Conservation (phyloP, 768 basidiomycete species). For the Phanerochaete sordida region DNA sequence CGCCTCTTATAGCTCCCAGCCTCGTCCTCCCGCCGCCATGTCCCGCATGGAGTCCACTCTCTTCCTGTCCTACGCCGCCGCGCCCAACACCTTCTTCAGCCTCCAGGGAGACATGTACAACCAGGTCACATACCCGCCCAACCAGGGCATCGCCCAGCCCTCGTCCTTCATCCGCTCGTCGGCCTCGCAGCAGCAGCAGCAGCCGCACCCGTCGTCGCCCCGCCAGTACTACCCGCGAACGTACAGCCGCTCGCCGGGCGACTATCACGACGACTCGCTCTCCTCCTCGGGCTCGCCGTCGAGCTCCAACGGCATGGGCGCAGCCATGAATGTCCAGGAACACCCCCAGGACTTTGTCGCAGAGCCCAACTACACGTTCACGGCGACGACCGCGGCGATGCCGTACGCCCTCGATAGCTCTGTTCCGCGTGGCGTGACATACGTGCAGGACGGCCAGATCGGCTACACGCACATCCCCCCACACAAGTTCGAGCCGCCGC, state of each 20-base stretch:
- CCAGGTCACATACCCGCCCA: neutral
- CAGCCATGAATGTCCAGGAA: neutral
- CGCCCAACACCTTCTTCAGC: neutral
- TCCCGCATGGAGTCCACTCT: conserved; percentile 3
- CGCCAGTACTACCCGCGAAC: neutral
- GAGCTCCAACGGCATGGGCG: neutral
- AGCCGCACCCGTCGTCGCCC: conserved; percentile 1
- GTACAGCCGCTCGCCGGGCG: neutral
- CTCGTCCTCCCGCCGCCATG: conserved; percentile 1
- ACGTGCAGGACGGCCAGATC: neutral
- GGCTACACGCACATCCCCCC: neutral
- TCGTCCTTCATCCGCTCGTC: conserved; percentile 7
- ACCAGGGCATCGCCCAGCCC: neutral
- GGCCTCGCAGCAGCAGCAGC: too few species aligned
- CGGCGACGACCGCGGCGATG: neutral
- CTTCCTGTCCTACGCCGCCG: neutral
- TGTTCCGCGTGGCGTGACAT: neutral
- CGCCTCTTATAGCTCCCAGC: conserved; percentile 4
- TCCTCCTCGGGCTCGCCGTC: conserved; percentile 7
- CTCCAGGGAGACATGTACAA: neutral
- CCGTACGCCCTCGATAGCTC: neutral
- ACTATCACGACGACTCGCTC: neutral
- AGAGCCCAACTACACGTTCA: neutral
- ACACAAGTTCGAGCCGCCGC: neutral
- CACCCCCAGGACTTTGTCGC: neutral